A percentile compares a stretch with the other conserved stretches of the same genome.
Evolutionary conservation across 257 asterid species (phyloP).

Genomic region (Ilex asprella): DNA sequence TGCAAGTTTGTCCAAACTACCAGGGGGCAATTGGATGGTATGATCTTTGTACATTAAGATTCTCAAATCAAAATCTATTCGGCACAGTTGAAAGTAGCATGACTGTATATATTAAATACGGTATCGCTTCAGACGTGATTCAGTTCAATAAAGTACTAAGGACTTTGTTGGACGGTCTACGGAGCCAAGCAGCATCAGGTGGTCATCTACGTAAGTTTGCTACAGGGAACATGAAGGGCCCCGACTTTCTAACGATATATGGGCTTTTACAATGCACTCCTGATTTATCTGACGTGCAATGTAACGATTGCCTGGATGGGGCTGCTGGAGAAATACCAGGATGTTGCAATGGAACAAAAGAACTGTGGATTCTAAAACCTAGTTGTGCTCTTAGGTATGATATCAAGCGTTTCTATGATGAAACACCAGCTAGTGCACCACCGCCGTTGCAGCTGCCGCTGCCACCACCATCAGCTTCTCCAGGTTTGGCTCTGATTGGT

Average conservation of each 20-base stretch:
- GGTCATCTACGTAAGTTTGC: constrained; percentile 14
- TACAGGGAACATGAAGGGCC: background rate
- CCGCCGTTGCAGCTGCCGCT: too few species aligned
- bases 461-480: too few species aligned
- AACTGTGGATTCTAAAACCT: too few species aligned
- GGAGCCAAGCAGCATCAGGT: background rate
- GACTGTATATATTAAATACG: background rate
- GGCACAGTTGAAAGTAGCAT: too few species aligned
- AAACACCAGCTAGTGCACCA: too few species aligned
- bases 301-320: constrained; percentile 12
- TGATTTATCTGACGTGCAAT: constrained; percentile 13
- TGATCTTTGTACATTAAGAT: too few species aligned
- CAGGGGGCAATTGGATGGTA: constrained; percentile 1
- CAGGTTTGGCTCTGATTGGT: too few species aligned
- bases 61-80: too few species aligned
- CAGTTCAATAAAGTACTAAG: background rate
- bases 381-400: too few species aligned
- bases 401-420: too few species aligned
- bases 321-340: background rate
- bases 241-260: constrained; percentile 1
- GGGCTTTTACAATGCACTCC: constrained; percentile 26
- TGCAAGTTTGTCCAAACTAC: background rate
- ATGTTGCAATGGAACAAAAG: background rate
- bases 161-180: background rate
- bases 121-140: constrained; percentile 10